Percentiles rank a stretch among this genome's conserved stretches.
Conservation (phyloP, 768 basidiomycete genomes). For the Phylloporus rhodoxanthus region DNA sequence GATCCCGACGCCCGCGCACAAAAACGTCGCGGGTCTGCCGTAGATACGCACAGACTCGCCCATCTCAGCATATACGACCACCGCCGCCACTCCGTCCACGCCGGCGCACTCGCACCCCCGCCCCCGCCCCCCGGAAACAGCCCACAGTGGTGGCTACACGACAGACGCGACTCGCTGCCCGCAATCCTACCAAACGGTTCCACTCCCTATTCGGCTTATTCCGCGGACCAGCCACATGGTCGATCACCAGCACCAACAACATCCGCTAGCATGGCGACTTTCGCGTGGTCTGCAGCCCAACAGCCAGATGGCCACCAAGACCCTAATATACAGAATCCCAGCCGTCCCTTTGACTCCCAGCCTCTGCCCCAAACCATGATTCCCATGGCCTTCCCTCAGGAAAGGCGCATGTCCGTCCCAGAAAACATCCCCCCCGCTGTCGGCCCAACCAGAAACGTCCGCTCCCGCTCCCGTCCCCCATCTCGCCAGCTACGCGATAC, state of each 20-base stretch:
- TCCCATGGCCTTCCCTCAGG: slow-evolving; percentile 52
- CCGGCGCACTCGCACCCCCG: slow-evolving; percentile 37
- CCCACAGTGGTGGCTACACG: slow-evolving; percentile 54
- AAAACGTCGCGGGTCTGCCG: slow-evolving; percentile 78
- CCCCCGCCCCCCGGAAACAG: slow-evolving; percentile 16
- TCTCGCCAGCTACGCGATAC: slow-evolving; percentile 50
- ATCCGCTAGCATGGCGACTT: slow-evolving; percentile 59
- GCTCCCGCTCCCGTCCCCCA: slow-evolving; percentile 66
- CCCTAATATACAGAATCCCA: slow-evolving; percentile 36
- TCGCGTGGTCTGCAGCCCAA: slow-evolving; percentile 63
- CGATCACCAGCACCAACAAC: slow-evolving; percentile 52
- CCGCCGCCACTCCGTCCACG: slow-evolving; percentile 71
- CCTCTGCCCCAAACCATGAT: slow-evolving; percentile 44
- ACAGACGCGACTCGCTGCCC: slow-evolving; percentile 70
- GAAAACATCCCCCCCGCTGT: slow-evolving; percentile 44
- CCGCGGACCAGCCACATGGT: slow-evolving; percentile 60
- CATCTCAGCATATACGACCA: slow-evolving; percentile 68
- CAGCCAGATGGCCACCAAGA: slow-evolving; percentile 42
- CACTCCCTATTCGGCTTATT: slow-evolving; percentile 49
- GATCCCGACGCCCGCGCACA: slow-evolving; percentile 64
- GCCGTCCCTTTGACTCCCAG: slow-evolving; percentile 47
- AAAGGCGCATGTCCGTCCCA: slow-evolving; percentile 76
- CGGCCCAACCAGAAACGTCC: slow-evolving; percentile 48
- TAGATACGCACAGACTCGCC: slow-evolving; percentile 72
- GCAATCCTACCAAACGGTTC: slow-evolving; percentile 64